Percentiles rank a stretch among this genome's conserved stretches.
phyloP scores from a whole-genome alignment of 257 asterid genomes.

The Solanum tarijense region DNA sequence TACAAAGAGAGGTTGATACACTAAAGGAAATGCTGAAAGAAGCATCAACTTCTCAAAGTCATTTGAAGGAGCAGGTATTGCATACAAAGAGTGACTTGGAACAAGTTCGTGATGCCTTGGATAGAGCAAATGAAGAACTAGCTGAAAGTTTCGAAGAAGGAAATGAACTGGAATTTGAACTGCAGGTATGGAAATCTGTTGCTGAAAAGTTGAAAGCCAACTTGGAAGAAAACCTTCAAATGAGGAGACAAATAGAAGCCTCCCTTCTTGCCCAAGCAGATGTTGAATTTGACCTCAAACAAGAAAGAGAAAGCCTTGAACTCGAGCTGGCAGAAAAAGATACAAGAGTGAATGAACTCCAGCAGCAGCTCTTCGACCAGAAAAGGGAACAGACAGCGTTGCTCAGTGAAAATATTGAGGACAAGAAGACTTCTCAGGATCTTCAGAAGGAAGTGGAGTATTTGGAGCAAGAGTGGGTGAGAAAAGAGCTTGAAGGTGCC shows the following conservation, averaged over 20 bases:
- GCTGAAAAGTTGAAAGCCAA: slow-evolving; percentile 56
- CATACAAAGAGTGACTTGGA: slow-evolving; percentile 41
- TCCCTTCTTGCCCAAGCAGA: slow-evolving; percentile 68
- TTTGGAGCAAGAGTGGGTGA: slow-evolving; percentile 21
- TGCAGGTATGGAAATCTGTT: slow-evolving; percentile 65
- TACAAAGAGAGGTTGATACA: slow-evolving; percentile 41
- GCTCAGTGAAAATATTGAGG: background rate
- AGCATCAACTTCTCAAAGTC: slow-evolving; percentile 23
- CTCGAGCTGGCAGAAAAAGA: slow-evolving; percentile 36
- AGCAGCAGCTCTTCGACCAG: slow-evolving; percentile 33
- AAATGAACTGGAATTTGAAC: slow-evolving; percentile 60
- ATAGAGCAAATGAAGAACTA: slow-evolving; percentile 57
- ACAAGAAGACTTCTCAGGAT: slow-evolving; percentile 1
- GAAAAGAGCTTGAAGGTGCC: slow-evolving; percentile 26
- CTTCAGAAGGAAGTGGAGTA: slow-evolving; percentile 34
- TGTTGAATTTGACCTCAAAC: slow-evolving; percentile 52
- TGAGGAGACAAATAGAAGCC: slow-evolving; percentile 73
- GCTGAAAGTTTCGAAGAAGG: slow-evolving; percentile 51
- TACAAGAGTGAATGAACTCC: slow-evolving; percentile 29
- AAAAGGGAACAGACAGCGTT: background rate
- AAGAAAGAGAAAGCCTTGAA: slow-evolving; percentile 3
- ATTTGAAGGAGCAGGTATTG: slow-evolving; percentile 40
- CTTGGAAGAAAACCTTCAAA: slow-evolving; percentile 39
- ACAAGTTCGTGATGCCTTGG: slow-evolving; percentile 40
- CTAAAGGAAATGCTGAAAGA: slow-evolving; percentile 41